Evolutionary conservation across 371 early-diverging fungal species (phyloP).

Genomic region (Mortierella sp.): DNA sequence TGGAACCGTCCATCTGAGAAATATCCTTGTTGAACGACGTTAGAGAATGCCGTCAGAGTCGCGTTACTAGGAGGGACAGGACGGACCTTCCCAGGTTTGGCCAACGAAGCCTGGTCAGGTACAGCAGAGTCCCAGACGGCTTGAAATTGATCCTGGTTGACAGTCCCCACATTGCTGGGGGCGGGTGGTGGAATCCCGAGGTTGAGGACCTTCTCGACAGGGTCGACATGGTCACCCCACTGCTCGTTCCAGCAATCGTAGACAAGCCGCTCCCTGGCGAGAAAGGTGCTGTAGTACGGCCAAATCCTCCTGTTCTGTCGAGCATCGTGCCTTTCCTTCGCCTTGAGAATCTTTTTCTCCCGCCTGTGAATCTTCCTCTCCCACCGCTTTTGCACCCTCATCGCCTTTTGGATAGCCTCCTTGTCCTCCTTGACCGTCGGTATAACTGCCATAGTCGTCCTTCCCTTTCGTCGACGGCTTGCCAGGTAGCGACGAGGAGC

Average conservation of each 20-base stretch:
- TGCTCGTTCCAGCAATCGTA: slow-evolving; percentile 32
- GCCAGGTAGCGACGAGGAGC: slow-evolving; percentile 7
- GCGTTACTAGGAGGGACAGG: slow-evolving; percentile 46
- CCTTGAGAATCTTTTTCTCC: slow-evolving; percentile 3
- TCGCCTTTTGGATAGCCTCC: slow-evolving; percentile 13
- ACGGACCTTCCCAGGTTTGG: slow-evolving; percentile 32
- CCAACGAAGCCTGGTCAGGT: slow-evolving; percentile 14
- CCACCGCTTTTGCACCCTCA: background rate
- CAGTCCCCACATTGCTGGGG: too few species aligned
- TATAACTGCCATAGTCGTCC: slow-evolving; percentile 5
- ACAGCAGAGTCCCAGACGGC: background rate
- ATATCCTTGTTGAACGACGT: slow-evolving; percentile 25
- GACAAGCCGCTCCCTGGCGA: slow-evolving; percentile 19
- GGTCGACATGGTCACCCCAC: slow-evolving; percentile 32
- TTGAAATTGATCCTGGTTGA: background rate
- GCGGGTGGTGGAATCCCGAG: slow-evolving; percentile 37
- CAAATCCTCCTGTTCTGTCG: slow-evolving; percentile 12
- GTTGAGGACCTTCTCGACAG: slow-evolving; percentile 47
- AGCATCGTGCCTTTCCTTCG: background rate
- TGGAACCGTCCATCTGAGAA: slow-evolving; percentile 17
- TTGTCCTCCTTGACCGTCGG: slow-evolving; percentile 10
- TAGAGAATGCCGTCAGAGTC: slow-evolving; percentile 35
- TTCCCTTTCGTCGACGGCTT: slow-evolving; percentile 23
- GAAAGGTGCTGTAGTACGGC: slow-evolving; percentile 5
- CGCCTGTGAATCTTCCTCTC: background rate